Conservation (phyloP, 78 protist genomes). For the Chrysochromulina parva region DNA sequence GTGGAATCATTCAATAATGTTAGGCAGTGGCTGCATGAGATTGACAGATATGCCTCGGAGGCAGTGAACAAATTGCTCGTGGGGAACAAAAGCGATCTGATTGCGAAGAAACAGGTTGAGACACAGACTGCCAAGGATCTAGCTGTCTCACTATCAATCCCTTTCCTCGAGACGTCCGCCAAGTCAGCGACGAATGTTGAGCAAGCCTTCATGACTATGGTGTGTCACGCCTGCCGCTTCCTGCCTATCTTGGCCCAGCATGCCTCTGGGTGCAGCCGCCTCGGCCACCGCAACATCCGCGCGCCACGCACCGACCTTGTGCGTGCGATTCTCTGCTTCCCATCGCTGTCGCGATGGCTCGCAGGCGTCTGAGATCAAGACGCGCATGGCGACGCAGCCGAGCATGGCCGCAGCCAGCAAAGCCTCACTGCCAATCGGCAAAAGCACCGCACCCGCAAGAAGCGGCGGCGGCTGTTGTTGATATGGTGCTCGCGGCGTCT, state of each 20-base stretch:
- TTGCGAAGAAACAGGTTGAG: background rate
- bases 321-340: no score
- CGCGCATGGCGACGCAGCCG: background rate
- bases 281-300: no score
- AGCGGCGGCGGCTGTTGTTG: no score
- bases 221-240: no score
- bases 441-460: no score
- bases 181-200: conserved; percentile 65
- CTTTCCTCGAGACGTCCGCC: conserved; percentile 97
- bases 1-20: conserved; percentile 95
- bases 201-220: background rate
- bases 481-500: no score
- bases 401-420: no score
- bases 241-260: no score
- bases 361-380: conserved; percentile 10
- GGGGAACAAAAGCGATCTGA: conserved; percentile 91
- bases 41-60: conserved; percentile 90
- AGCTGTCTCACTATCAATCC: conserved; percentile 60
- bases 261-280: no score
- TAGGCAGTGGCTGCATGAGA: conserved; percentile 38
- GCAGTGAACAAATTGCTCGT: conserved; percentile 95
- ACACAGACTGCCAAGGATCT: background rate
- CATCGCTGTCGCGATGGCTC: no score
- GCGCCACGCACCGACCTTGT: no score
- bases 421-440: no score